Evolutionary conservation across 306 rosid genomes (phyloP).

Genomic region (Heteromeles arbutifolia): DNA sequence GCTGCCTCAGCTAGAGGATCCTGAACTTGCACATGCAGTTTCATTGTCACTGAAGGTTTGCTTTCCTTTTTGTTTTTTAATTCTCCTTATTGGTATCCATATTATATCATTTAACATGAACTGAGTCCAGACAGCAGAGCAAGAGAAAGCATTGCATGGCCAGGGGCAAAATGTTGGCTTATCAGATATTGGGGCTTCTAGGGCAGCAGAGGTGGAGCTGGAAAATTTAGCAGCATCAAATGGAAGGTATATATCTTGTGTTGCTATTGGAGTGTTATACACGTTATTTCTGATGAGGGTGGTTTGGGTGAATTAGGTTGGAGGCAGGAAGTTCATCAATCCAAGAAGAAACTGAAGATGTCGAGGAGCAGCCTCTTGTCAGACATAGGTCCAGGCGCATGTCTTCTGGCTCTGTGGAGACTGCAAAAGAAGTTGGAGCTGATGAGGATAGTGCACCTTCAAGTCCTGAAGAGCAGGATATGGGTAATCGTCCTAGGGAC

Average conservation of each 20-base stretch:
- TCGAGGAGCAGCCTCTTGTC: constrained; percentile 70
- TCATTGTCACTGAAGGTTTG: constrained; percentile 72
- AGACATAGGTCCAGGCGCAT: constrained; percentile 56
- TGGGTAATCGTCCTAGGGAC: constrained; percentile 26
- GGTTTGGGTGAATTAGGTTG: constrained; percentile 47
- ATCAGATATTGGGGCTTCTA: constrained; percentile 33
- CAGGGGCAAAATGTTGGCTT: constrained; percentile 35
- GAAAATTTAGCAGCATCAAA: constrained; percentile 32
- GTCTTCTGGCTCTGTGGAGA: constrained; percentile 37
- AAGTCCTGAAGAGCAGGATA: constrained; percentile 35
- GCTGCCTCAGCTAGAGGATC: constrained; percentile 51
- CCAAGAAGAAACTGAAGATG: constrained; percentile 66
- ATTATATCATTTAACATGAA: constrained; percentile 24
- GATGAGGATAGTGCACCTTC: constrained; percentile 44
- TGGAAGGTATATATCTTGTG: constrained; percentile 53
- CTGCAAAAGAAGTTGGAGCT: constrained; percentile 38
- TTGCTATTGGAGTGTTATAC: neutral
- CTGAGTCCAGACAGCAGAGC: constrained; percentile 63
- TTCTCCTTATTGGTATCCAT: neutral
- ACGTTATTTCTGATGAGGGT: constrained; percentile 23
- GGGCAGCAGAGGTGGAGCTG: constrained; percentile 48
- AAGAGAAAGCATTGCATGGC: constrained; percentile 49
- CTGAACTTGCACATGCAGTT: constrained; percentile 80
- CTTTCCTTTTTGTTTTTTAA: constrained; percentile 1
- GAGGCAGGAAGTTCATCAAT: constrained; percentile 63